Evolutionary conservation across 2,329 filamentous ascomycete genomes (phyloP).

Genomic region (Diaporthe citri): DNA sequence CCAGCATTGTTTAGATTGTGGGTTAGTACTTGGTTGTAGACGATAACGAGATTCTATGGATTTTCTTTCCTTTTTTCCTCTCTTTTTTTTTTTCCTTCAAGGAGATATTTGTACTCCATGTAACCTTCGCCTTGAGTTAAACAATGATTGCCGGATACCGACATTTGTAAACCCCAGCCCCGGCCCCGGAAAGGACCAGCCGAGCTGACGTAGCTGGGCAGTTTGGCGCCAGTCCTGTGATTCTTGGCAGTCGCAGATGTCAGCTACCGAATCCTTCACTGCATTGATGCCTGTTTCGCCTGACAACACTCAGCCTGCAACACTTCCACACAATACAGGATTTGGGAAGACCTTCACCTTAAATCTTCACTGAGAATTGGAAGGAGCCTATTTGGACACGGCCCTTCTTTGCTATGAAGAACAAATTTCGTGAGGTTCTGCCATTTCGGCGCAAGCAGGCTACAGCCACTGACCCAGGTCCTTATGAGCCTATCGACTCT

Average conservation of each 20-base stretch:
- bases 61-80: too few relatives aligned
- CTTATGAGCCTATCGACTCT: background rate
- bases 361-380: background rate
- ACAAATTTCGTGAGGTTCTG: background rate
- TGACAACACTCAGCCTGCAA: too few relatives aligned
- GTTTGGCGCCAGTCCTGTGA: background rate
- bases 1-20: background rate
- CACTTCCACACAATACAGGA: too few relatives aligned
- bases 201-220: background rate
- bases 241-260: background rate
- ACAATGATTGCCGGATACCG: background rate
- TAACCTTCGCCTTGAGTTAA: background rate
- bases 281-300: background rate
- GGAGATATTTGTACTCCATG: too few relatives aligned
- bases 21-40: background rate
- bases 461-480: background rate
- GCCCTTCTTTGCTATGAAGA: background rate
- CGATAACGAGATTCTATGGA: too few relatives aligned
- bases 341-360: too few relatives aligned
- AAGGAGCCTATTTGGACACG: background rate
- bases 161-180: background rate
- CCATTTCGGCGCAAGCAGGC: background rate
- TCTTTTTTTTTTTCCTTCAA: background rate
- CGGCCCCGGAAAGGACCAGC: background rate
- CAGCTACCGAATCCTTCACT: background rate